Base-by-base conservation (phyloP, 2,329 filamentous ascomycete genomes). In the Rutstroemia sydowiana region DNA sequence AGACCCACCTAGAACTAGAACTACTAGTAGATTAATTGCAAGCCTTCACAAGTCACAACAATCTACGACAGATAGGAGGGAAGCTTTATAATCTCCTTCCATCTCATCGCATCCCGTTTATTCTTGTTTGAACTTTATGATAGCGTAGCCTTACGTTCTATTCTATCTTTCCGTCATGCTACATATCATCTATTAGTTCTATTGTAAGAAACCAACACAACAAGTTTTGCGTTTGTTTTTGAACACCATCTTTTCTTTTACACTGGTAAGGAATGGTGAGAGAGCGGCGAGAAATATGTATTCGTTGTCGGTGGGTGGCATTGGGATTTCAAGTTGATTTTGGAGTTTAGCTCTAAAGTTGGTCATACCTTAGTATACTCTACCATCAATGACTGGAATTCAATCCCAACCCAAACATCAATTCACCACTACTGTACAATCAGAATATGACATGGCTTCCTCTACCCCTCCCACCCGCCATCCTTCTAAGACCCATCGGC, bases 381-480 rank as follows among this genome's bases (percentile, higher is more conserved):
- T 26, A 26, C 23, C 23, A 26, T 8, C 23, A 26, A 13, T n/a
- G 9, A 5, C 14, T 13, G 3, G 13, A 34, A n/a, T 34, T 34
- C 32, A 42, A 28, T 14, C 18, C 46, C 30, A 44, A 36, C 46
- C 30, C 18, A 11, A 8, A 18, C 45, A 23, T 13, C 5, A 26
- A 40, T 23, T 16, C 41, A 20, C 32, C 31, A 31, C 40, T 45
- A 51, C 46, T 16, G 43, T 45, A 51, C 43, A 42, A 43, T 34
- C 30, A 58, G 45, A 23, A 63, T 63, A 57, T 56, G 57, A n/a
- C n/a, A n/a, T n/a, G n/a, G n/a, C n/a, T n/a, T 45, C 48, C 56
- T 39, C 55, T 59, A 43, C 54, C 56, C n/a, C 55, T 54, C 51
- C 52, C 63, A 41, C 37, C 60, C 47, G 48, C 61, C 20, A 45